These are phyloP conservation scores for Cytospora piceae DNA, from an alignment of 2,329 filamentous ascomycete species.

Conservation along the genomic window DNA sequence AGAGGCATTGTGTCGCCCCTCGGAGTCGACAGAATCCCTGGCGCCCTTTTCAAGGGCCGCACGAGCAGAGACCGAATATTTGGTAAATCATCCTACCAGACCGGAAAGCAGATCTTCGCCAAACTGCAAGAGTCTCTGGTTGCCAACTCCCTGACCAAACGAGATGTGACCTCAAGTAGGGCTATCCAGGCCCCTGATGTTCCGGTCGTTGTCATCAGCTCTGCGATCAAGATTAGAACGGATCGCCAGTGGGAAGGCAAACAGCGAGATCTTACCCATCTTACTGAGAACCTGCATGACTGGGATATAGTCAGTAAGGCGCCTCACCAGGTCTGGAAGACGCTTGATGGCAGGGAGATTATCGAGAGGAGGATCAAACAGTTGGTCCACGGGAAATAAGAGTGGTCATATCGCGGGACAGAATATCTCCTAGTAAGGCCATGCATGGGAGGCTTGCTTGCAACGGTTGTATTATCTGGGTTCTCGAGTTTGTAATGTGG, in stretches of 20 bases:
- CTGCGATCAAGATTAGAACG: constrained; percentile 69
- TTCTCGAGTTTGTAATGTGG: not conserved
- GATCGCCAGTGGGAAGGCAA: constrained; percentile 78
- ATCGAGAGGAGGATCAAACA: constrained; percentile 80
- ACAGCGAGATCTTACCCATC: constrained; percentile 79
- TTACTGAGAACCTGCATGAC: constrained; percentile 76
- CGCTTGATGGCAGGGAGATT: constrained; percentile 68
- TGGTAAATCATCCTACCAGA: constrained; percentile 77
- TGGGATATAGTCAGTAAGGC: constrained; percentile 90
- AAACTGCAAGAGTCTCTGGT: constrained; percentile 93
- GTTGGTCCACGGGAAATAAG: constrained; percentile 53
- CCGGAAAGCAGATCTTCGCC: constrained; percentile 83
- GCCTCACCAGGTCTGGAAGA: constrained; percentile 85
- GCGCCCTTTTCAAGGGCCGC: constrained; percentile 80
- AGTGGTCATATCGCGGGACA: not conserved
- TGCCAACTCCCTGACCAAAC: constrained; percentile 79
- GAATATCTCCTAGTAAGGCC: not conserved
- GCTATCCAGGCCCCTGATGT: constrained; percentile 78
- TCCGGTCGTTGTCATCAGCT: constrained; percentile 81
- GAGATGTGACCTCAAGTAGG: constrained; percentile 77
- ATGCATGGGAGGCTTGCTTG: not conserved
- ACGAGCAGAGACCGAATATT: constrained; percentile 83
- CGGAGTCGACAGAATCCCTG: constrained; percentile 78
- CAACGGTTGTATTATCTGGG: not conserved
- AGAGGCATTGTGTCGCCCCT: constrained; percentile 85